A percentile compares a stretch with the other conserved stretches of the same genome.
phyloP scores from a whole-genome alignment of 495 filamentous ascomycete genomes.

The Pseudoneurospora amorphoporcata region DNA sequence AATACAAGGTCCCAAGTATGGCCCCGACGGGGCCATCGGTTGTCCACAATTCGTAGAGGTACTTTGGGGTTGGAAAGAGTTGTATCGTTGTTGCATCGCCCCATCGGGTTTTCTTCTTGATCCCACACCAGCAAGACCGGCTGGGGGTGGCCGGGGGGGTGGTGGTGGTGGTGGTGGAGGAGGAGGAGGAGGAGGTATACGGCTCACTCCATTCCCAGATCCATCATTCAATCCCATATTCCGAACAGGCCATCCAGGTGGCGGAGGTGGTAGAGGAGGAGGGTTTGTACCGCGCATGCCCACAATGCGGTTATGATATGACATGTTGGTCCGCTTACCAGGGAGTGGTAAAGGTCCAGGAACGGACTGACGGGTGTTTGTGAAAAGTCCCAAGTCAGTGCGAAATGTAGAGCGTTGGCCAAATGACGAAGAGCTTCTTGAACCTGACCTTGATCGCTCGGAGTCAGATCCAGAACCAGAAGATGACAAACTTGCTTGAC shows the following conservation, averaged over 20 bases:
- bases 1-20: too few relatives aligned
- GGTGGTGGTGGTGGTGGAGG: not conserved
- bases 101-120: not conserved
- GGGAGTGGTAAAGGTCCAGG: not conserved
- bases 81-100: not conserved
- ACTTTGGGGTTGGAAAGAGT: not conserved
- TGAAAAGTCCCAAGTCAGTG: not conserved
- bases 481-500: slow-evolving; percentile 4
- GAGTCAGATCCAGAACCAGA: not conserved
- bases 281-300: not conserved
- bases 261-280: not conserved
- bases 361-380: not conserved
- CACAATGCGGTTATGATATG: not conserved
- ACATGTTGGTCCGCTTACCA: not conserved
- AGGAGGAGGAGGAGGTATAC: not conserved
- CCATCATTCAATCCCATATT: not conserved
- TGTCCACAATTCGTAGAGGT: not conserved
- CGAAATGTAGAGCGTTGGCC: not conserved
- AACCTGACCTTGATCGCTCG: not conserved
- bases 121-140: not conserved
- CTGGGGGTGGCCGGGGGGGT: not conserved
- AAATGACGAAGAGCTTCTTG: not conserved
- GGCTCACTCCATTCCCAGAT: not conserved
- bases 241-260: not conserved
- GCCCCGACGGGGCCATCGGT: not conserved